Evolutionary conservation across 371 early-diverging fungal genomes (phyloP), one percentile per base, ranked within the genome.

Genomic region (Mortierella sp.): DNA sequence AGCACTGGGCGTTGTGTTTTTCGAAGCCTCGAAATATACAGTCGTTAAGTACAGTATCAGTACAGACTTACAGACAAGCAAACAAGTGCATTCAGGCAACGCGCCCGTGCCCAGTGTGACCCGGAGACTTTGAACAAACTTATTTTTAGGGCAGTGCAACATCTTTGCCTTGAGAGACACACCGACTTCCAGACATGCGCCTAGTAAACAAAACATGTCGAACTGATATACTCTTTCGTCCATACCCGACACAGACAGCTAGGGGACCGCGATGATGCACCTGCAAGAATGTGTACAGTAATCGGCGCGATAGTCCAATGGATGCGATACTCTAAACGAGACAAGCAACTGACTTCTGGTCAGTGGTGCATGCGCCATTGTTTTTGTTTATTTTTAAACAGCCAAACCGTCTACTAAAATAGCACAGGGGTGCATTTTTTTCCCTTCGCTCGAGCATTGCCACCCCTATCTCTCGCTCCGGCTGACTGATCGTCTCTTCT

Each of bases 71-170:
- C n/a, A n/a, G 44, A 19, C n/a, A 43, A n/a, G 17, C 21, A n/a
- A 28, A n/a, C 39, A 26, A 30, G 19, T n/a, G 14, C 6, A 31
- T 21, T 48, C 8, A 1, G 2, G 24, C 26, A 47, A 31, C n/a
- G 37, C 17, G 32, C 30, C 43, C 47, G 39, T 58, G 56, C 44
- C 46, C 15, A 37, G 24, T 15, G 28, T 50, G 41, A 23, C 42
- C 44, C 46, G 43, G 46, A 52, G 43, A 37, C 27, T 51, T 60
- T 42, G 41, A 14, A 14, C 37, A 50, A 37, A 30, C 28, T 46
- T 59, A 66, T 66, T 70, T 63, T 70, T 63, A 62, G 69, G 70
- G 53, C 57, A 15, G 56, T 61, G 62, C 69, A 19, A 28, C 24
- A 26, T 28, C 42, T 31, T 31, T 14, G 21, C 2, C 4, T n/a